Base-by-base conservation (phyloP, 768 basidiomycete genomes). In the Naganishia kalamii region DNA sequence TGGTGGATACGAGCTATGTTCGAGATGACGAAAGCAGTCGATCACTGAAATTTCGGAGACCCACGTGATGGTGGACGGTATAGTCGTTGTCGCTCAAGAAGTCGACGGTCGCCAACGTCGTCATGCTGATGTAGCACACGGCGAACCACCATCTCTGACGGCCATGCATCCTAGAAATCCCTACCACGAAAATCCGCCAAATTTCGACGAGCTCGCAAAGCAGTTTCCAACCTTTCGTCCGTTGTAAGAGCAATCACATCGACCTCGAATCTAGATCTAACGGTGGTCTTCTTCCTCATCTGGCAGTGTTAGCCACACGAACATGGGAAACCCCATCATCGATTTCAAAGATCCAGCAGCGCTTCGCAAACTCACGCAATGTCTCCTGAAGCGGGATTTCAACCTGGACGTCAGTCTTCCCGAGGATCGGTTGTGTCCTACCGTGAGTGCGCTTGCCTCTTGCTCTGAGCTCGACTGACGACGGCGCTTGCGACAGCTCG, bases 351-450 rank as follows among this genome's bases (percentile, higher is more conserved):
- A 88, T 72, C 81, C 84, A n/a, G 74, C 74, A 1, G 85, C 88
- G 3, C 86, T 89, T 75, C 83, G 93, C 72, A 81, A 84, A 47
- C 80, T 96, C 69, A 94, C 93, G 1, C 82, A 87, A 70, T 88
- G 88, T 0, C 81, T 97, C 25, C 81, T 94, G 32, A 79, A 82
- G 67, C 82, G 85, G 30, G 90, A 93, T 78, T 94, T 92, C 72
- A 77, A 80, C 1, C 71, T 94, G 35, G 79, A 79, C 33, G 70
- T 93, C 0, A 70, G 79, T 3, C 77, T 96, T 13, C 88, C 88
- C 1, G 74, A 80, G 2, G 83, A 90, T 77, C 80, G 92, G 62
- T 79, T 96, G 6, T 94, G 92, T 77, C 93, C 93, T 33, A 88
- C 92, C 0, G 92, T 94, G 72, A 65, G 85, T 75, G 30, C 19